Evolutionary conservation across 495 filamentous ascomycete genomes (phyloP), one percentile per base, ranked within the genome.

Genomic region (Penicillium pulvis): DNA sequence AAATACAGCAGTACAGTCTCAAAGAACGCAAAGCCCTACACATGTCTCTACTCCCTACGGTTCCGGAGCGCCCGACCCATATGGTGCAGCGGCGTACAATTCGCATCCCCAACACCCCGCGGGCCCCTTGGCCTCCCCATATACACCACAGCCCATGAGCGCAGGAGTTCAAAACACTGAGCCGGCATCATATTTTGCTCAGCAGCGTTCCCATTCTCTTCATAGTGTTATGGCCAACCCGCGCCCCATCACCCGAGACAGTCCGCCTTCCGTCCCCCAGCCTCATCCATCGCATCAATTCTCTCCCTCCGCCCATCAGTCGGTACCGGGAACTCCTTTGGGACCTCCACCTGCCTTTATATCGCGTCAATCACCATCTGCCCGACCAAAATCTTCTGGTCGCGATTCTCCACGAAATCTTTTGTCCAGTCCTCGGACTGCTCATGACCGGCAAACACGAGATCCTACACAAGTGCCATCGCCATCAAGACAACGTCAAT

Each of bases 251-350:
- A 31, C 31, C 23, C 74, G 70, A 64, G 76, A 80, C 54, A 79
- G 73, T 64, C 73, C 80, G 33, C 71, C 75, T 42, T 70, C 68
- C 20, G 56, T 66, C 55, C 54, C 77, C 41, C 78, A 78, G 51
- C 52, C 70, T 47, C 70, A 71, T 35, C 64, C 67, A 10, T 53
- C 72, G 30, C 77, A 77, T 44, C 75, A 75, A 33, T 77, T 78
- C 35, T 71, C 76, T 35, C 68, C 76, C 20, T 65, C 68, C 39
- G 65, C 73, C 12, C 76, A 79, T 51, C 66, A 67, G 19, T 81
- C 79, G 17, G 67, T 81, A 23, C 74, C 79, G 30, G 71, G 72
- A 28, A 81, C 81, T 23, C 81, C 79, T 20, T 65, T 81, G 36
- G 79, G 78, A 8, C 81, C 79, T 12, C 76, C 73, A 55, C 68